These are phyloP conservation scores for Leccinum imitatum DNA, from an alignment of 768 basidiomycete species.

Conservation along the genomic window DNA sequence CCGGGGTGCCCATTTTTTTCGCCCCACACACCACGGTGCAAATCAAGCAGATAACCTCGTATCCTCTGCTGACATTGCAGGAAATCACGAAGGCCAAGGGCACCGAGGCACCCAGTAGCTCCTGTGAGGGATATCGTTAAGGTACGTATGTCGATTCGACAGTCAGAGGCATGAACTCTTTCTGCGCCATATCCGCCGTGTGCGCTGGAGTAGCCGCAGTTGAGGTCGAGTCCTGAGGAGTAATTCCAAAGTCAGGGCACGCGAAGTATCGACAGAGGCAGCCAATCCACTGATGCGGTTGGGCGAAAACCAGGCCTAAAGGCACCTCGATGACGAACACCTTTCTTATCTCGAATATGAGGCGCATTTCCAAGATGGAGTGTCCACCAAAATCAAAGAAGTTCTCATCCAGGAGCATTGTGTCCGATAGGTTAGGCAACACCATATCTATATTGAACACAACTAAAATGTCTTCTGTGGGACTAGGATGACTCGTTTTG, in stretches of 20 bases:
- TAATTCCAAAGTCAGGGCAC: slow-evolving; percentile 79
- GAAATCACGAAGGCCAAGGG: slow-evolving; percentile 83
- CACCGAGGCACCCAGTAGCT: slow-evolving; percentile 95
- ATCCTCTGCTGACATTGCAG: slow-evolving; percentile 62
- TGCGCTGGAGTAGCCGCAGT: slow-evolving; percentile 17
- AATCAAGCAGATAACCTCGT: slow-evolving; percentile 84
- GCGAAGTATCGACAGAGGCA: slow-evolving; percentile 67
- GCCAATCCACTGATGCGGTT: slow-evolving; percentile 78
- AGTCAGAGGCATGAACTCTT: slow-evolving; percentile 28
- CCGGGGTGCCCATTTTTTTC: slow-evolving; percentile 71
- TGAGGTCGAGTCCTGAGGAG: slow-evolving; percentile 31
- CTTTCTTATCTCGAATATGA: slow-evolving; percentile 96
- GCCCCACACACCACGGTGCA: slow-evolving; percentile 87
- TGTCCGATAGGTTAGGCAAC: slow-evolving; percentile 74
- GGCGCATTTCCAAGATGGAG: slow-evolving; percentile 94
- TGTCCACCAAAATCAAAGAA: slow-evolving; percentile 99
- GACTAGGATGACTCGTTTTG: slow-evolving; percentile 42
- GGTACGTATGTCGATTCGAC: slow-evolving; percentile 49
- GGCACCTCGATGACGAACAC: slow-evolving; percentile 88
- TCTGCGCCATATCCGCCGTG: slow-evolving; percentile 12
- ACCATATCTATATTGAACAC: slow-evolving; percentile 67
- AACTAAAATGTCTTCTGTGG: slow-evolving; percentile 73
- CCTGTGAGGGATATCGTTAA: slow-evolving; percentile 93
- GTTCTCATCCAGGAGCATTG: slow-evolving; percentile 85
- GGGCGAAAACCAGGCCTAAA: slow-evolving; percentile 86